Base-by-base conservation (phyloP, 495 filamentous ascomycete species). In the Cercophora scortea region DNA sequence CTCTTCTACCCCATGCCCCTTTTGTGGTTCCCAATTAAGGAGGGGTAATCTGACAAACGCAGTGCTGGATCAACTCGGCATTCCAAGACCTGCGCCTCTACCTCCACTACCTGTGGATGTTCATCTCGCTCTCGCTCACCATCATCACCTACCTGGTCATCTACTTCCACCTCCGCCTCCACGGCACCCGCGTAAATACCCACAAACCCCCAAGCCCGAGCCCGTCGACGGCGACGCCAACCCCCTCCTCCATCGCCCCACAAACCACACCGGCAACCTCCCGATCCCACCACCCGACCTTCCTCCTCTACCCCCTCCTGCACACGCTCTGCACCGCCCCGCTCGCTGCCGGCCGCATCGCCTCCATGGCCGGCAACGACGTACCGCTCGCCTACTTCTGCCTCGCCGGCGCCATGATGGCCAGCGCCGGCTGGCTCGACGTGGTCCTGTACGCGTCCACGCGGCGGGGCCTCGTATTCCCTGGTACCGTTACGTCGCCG, bases 91-190 rank as follows among this genome's bases (percentile, higher is more conserved):
- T 82, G 33, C 85, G 86, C 55, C 75, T 90, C 0, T 84, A 79
- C 72, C 78, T 85, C 16, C 87, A 90, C 59, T 90, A 90, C 60
- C 75, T 89, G 55, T 90, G 85, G 82, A 86, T 89, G 63, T 88
- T 89, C 68, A 63, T 88, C 42, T 74, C 77, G 47, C 79, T 88
- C 56, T 79, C 85, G 53, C 69, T 81, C 36, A 87, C 84, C 9
- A 76, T 85, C 18, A 50, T 71, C 47, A 75, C 88, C 15, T 90
- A 90, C 64, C 64, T 73, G 2, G 66, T 82, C 52, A 81, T 87
- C 65, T 86, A 78, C 66, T 59, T 86, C 56, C 77, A 76, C 52
- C 76, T 88, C 0, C 73, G 69, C 34, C 71, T 77, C 47, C 59
- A 71, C 42, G 64, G 71, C 58, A 73, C 25, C 25, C 50, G 48